Base-by-base conservation (phyloP, 257 asterid genomes). In the Mitragyna speciosa region DNA sequence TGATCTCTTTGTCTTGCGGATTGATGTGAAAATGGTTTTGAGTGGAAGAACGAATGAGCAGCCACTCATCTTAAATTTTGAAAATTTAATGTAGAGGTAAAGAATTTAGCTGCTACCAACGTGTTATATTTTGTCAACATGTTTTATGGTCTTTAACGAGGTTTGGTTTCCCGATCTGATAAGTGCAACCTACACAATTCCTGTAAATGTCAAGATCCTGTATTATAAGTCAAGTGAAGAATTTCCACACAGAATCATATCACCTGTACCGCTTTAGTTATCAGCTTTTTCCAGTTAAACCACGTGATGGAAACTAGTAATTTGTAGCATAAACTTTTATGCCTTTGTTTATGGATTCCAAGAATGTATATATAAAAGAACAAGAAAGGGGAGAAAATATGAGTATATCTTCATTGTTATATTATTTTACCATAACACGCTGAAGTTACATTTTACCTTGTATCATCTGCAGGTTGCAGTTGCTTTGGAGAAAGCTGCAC, bases 401-500 rank as follows among this genome's bases (percentile, higher is more conserved):
- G 39, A 24, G 39, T 39, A 14, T n/a, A 49, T 24, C n/a, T 75
- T 51, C 41, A 64, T 12, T 22, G 14, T 64, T 64, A 43, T 76
- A 64, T 1, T 22, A 43, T 61, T 36, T 75, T 12, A 12, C 70
- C 15, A 48, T 72, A 28, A 61, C 19, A 12, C 19, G 12, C 6
- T 45, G 39, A 24, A 63, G 28, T 56, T 36, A 36, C 0, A 17
- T 20, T 15, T 48, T 59, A 31, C 26, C 20, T 43, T 12, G 6
- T 49, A 47, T 24, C n/a, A 51, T 30, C 24, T 77, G 49, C 93
- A 96, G 99, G 99, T 96, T 84, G 98, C 99, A 68, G 86, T 94
- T 84, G 95, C 98, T 83, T 86, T 96, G 88, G 99, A 96, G 88
- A 89, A 94, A 85, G 99, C 98, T 63, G 99, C 99, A 56, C 86